Evolutionary conservation across 192 early-diverging fungal genomes (phyloP).

Genomic region (Backusella psychrophila): DNA sequence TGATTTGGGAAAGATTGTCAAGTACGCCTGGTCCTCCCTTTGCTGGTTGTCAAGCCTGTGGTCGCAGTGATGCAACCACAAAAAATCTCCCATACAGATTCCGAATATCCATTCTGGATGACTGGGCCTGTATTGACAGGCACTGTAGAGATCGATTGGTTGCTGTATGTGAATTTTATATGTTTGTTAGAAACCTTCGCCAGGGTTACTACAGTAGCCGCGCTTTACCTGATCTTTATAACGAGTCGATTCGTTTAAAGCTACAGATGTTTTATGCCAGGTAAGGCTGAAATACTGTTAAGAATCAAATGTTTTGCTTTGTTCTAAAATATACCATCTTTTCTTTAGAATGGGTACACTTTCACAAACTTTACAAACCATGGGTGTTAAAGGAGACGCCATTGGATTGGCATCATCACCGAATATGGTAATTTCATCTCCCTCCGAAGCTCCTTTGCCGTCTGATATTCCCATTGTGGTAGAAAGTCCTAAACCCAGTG

Average conservation of each 20-base stretch:
- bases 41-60: conserved; percentile 53
- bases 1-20: conserved; percentile 53
- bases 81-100: conserved; percentile 57
- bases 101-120: conserved; percentile 63
- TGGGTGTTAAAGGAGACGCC: conserved; percentile 44
- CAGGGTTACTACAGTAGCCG: conserved; percentile 81
- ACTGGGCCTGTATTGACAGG: conserved; percentile 75
- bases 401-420: conserved; percentile 18
- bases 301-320: neutral
- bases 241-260: conserved; percentile 77
- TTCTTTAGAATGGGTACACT: conserved; percentile 24
- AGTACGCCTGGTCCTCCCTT: conserved; percentile 27
- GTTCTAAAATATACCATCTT: neutral
- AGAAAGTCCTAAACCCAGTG: neutral
- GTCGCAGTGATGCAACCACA: conserved; percentile 36
- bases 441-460: conserved; percentile 14
- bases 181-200: conserved; percentile 85
- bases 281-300: neutral
- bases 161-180: conserved; percentile 91
- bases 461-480: neutral
- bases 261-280: conserved; percentile 86
- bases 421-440: conserved; percentile 36
- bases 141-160: conserved; percentile 91
- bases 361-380: conserved; percentile 28
- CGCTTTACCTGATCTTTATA: conserved; percentile 75